Percentiles rank a stretch among this genome's conserved stretches.
These are phyloP conservation scores for Eragrostis curvula DNA, from an alignment of 176 grass and related monocot genomes.

Conservation along the genomic window DNA sequence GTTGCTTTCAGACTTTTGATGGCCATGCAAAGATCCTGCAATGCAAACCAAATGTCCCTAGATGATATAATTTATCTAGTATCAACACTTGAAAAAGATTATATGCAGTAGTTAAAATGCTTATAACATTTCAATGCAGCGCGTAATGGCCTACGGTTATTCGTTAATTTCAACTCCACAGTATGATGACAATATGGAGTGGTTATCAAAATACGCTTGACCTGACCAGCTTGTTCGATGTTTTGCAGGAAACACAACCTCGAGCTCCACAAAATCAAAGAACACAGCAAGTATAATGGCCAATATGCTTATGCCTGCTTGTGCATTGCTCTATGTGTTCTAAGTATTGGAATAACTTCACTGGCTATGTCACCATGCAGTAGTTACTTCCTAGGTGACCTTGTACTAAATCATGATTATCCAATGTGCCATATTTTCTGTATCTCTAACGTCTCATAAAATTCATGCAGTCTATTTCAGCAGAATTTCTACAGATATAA, in stretches of 20 bases:
- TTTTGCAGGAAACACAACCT: constrained; percentile 50
- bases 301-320: constrained; percentile 28
- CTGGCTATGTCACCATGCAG: constrained; percentile 20
- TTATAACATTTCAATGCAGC: not conserved
- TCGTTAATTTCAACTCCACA: not conserved
- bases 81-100: not conserved
- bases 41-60: not conserved
- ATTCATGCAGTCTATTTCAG: not conserved
- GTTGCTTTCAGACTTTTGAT: constrained; percentile 1
- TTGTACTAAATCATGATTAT: constrained; percentile 31
- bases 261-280: constrained; percentile 44
- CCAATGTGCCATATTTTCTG: constrained; percentile 1
- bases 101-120: not conserved
- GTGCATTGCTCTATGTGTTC: constrained; percentile 43
- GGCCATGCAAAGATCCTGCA: not conserved
- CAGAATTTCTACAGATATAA: not conserved
- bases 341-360: constrained; percentile 29
- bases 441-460: constrained; percentile 10
- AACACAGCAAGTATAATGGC: constrained; percentile 41
- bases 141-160: not conserved
- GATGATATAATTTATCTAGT: constrained; percentile 15
- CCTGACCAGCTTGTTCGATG: constrained; percentile 14
- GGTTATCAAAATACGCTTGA: constrained; percentile 1
- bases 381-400: constrained; percentile 23
- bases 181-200: not conserved